Conservation (phyloP, 768 basidiomycete genomes). For the Pilatotrama ljubarskyi region DNA sequence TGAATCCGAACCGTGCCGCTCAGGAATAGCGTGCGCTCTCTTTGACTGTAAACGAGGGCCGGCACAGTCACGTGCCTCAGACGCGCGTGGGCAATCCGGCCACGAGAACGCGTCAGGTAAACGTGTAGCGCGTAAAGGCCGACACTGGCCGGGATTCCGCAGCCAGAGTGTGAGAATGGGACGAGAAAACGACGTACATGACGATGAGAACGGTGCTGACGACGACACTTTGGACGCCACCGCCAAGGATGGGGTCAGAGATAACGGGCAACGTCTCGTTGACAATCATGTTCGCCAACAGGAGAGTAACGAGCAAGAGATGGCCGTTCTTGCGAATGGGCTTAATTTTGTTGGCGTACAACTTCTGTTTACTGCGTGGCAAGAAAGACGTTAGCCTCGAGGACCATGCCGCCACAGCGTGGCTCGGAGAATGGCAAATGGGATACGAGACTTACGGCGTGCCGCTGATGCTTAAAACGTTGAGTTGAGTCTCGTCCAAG, state of each 20-base stretch:
- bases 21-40: neutral
- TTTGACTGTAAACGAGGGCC: neutral
- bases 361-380: conserved; percentile 65
- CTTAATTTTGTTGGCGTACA: conserved; percentile 81
- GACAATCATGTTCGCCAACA: conserved; percentile 89
- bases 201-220: conserved; percentile 85
- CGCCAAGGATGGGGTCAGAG: conserved; percentile 75
- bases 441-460: conserved; percentile 57
- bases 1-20: neutral
- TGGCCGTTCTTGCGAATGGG: conserved; percentile 86
- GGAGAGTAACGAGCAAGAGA: conserved; percentile 76
- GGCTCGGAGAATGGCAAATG: conserved; percentile 6
- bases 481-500: conserved; percentile 88
- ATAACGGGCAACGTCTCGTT: conserved; percentile 89
- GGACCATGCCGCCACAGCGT: neutral
- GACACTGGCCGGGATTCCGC: neutral
- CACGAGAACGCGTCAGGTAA: conserved; percentile 17
- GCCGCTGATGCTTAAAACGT: conserved; percentile 83
- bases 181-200: conserved; percentile 58
- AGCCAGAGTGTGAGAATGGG: conserved; percentile 2
- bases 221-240: conserved; percentile 74
- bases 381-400: neutral
- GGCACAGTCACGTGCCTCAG: neutral
- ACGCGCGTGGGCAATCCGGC: conserved; percentile 16
- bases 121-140: conserved; percentile 3